Base-by-base conservation (phyloP, 257 asterid species). In the Solanum gracilifrons region DNA sequence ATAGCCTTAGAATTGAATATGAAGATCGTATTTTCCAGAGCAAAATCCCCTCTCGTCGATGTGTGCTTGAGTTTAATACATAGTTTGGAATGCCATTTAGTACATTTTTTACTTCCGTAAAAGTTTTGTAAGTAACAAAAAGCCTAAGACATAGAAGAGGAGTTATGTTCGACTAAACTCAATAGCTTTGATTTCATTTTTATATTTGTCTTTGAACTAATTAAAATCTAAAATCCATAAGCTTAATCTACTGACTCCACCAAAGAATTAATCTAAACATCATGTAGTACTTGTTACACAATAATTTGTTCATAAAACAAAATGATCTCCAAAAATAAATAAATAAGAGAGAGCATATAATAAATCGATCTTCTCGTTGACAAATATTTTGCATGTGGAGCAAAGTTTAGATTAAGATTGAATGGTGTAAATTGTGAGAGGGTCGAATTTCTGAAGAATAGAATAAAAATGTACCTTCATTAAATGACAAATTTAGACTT, bases 401-500 rank as follows among this genome's bases (percentile, higher is more conserved):
- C 11, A 27, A 41, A 77, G 84, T 5, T 39, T n/a, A 7, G 68
- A 29, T 43, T 25, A 43, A 43, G 39, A 16, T 80, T 46, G 39
- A 46, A 62, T 46, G 85, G 66, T 27, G 68, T 80, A 46, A 43
- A 80, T 27, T 43, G 13, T 5, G 85, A 25, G 68, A 16, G 66
- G 41, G 27, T 72, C 43, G 25, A 21, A 32, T 71, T 12, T 79
- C 8, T 13, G 66, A 79, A 43, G 37, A 27, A 80, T 27, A 29
- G 39, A 80, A 80, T 80, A 29, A 80, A 80, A 43, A 80, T 43
- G 85, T 80, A 27, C 85, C 68, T 27, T 73, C 85, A 29, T 0
- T 2, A 80, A 83, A 62, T 68, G 80, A 35, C 86, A 82, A 90
- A 86, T 39, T 86, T 86, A 51, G 73, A 51, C 82, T 64, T 86